These are phyloP conservation scores for Diaporthe aspalathi DNA, from an alignment of 2,329 filamentous ascomycete species.

Conservation along the genomic window DNA sequence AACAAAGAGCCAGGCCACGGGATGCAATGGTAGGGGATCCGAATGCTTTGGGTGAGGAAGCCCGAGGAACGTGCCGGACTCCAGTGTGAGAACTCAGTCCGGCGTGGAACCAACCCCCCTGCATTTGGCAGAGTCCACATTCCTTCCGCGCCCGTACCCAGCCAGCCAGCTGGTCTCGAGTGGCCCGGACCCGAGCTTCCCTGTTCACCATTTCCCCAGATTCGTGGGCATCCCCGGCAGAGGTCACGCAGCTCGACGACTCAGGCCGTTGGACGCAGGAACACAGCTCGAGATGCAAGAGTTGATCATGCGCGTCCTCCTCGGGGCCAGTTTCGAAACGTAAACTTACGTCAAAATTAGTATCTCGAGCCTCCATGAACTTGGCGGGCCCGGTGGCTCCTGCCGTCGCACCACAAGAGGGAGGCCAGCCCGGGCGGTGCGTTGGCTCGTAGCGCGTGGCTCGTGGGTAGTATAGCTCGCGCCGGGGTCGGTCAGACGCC, in stretches of 20 bases:
- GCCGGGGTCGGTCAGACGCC: slow-evolving; percentile 24
- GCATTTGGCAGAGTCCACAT: slow-evolving; percentile 26
- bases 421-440: background rate
- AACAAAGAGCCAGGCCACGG: slow-evolving; percentile 20
- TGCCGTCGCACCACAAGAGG: background rate
- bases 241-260: slow-evolving; percentile 15
- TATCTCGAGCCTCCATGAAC: slow-evolving; percentile 8
- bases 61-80: slow-evolving; percentile 5
- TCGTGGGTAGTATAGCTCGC: slow-evolving; percentile 7
- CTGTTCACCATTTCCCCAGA: slow-evolving; percentile 11
- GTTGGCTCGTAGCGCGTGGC: no score
- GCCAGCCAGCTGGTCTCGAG: background rate
- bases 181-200: background rate
- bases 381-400: background rate
- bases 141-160: slow-evolving; percentile 6
- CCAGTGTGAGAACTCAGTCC: slow-evolving; percentile 26
- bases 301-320: slow-evolving; percentile 21
- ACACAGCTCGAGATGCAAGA: slow-evolving; percentile 9
- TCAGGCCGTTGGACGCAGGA: slow-evolving; percentile 7
- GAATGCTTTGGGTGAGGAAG: background rate
- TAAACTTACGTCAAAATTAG: slow-evolving; percentile 31
- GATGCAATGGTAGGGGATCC: slow-evolving; percentile 6
- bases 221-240: background rate
- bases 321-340: slow-evolving; percentile 3
- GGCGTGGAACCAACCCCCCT: slow-evolving; percentile 19